Evolutionary conservation across 345 rosid species (phyloP), one percentile per base, ranked within the genome.

Genomic region (Camelina neglecta): DNA sequence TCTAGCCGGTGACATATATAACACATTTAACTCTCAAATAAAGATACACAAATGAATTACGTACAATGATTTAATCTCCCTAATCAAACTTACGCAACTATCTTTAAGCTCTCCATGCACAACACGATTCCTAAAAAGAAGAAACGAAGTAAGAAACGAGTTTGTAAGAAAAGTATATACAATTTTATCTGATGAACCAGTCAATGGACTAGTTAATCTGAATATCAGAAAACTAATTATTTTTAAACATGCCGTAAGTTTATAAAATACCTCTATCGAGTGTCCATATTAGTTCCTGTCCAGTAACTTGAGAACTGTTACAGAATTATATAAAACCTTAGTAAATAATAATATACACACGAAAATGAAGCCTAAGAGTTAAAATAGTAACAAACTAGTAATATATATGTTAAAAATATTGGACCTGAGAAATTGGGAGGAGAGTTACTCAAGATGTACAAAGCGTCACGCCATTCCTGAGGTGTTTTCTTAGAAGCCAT

Each of bases 361-460:
- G 49, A 48, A 62, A 38, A 44, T 36, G 38, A 41, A 41, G 44
- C 44, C 13, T 41, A 41, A 41, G 44, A 41, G 13, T 41, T 41
- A 41, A 36, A 8, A 41, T 1, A 10, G 44, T 41, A 39, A 39
- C 1, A 41, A 11, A 41, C 42, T 20, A 63, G 21, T 50, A 13
- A 29, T 18, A 36, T 57, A 61, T 11, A 57, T 68, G 7, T 18
- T 70, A 15, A 16, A 47, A n/a, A 60, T 24, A 45, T 11, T 35
- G 31, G 16, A 78, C 81, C 78, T 79, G 81, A 79, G 26, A 79
- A 79, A 67, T 78, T 78, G 12, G 81, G 81, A 67, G 81, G 65
- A 54, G 81, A 78, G 74, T 73, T 74, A 66, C 63, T 81, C 69
- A 81, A 68, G 55, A 77, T 70, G 48, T 81, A 78, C 49, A 79